Base-by-base conservation (phyloP, 2,329 filamentous ascomycete species). In the Fusarium austroafricanum region DNA sequence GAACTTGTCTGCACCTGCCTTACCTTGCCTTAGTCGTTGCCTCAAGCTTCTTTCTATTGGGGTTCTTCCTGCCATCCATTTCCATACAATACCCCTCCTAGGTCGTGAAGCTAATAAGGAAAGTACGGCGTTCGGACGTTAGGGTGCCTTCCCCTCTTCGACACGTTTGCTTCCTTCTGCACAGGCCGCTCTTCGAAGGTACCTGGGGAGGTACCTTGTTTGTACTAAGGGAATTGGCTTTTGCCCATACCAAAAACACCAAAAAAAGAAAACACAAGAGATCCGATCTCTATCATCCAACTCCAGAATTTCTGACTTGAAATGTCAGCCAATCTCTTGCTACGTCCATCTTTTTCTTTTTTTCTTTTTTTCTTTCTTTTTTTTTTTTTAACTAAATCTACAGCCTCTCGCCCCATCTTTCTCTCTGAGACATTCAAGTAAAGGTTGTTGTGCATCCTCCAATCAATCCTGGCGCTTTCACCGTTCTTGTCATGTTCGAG, bases 401-500 rank as follows among this genome's bases (percentile, higher is more conserved):
- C 28, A 52, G 40, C 33, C 39, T 31, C 31, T 43, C 20, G 65
- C 55, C 65, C 68, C 60, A 50, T 65, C 52, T 64, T 43, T 42
- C 64, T 63, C 51, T 37, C 26, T 39, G 49, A 57, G 58, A 66
- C 46, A 49, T 56, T 43, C 51, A 38, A 65, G 42, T 35, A 57
- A 20, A 57, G 49, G 46, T 47, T 55, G 38, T 46, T 53, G 46
- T 28, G 40, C 55, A 47, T 56, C 45, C 40, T 57, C 71, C 71
- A 73, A 74, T 73, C 71, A 74, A 39, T 43, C 66, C 46, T 61
- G 58, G 59, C 60, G 58, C 61, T 66, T 71, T 73, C 71, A 73
- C 72, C 72, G 70, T 75, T 70, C 61, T 51, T 31, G 44, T 55
- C 63, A 55, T 71, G 21, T 55, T 43, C 31, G 46, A 65, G 33